Evolutionary conservation across 768 basidiomycete genomes (phyloP).

Genomic region (Scleroderma bovista): DNA sequence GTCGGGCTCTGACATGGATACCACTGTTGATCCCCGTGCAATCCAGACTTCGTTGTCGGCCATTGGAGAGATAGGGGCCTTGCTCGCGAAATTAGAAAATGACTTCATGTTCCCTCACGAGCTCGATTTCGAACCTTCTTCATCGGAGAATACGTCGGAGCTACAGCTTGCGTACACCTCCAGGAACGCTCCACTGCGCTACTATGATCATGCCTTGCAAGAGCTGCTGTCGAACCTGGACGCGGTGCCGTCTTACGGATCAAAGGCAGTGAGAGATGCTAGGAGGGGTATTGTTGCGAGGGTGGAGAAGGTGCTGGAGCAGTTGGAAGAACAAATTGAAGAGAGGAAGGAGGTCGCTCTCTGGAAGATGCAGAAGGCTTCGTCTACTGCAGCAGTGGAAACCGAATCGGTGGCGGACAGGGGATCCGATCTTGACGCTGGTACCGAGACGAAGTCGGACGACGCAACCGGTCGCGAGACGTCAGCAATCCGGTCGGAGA

Average conservation of each 20-base stretch:
- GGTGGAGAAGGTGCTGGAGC: conserved; percentile 54
- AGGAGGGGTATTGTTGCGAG: conserved; percentile 50
- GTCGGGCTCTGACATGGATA: conserved; percentile 6
- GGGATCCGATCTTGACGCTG: neutral
- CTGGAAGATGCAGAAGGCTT: neutral
- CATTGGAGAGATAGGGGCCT: conserved; percentile 38
- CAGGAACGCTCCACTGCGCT: conserved; percentile 54
- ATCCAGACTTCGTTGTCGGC: conserved; percentile 27
- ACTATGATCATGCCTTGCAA: conserved; percentile 56
- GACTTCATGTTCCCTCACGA: conserved; percentile 36
- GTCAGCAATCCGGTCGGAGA: neutral
- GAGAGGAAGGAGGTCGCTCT: conserved; percentile 27
- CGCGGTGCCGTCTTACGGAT: conserved; percentile 55
- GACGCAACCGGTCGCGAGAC: neutral
- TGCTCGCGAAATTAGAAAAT: conserved; percentile 28
- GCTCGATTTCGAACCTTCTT: conserved; percentile 24
- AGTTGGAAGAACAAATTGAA: conserved; percentile 46
- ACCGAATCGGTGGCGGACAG: neutral
- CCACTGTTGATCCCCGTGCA: conserved; percentile 7
- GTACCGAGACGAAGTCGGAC: neutral
- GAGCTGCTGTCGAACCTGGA: conserved; percentile 54
- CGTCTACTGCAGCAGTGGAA: neutral
- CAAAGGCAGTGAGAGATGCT: conserved; percentile 42
- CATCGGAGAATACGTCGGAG: conserved; percentile 13
- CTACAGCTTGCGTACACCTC: conserved; percentile 50